phyloP scores from a whole-genome alignment of 2,329 filamentous ascomycete genomes.

The Rutstroemia sp. region DNA sequence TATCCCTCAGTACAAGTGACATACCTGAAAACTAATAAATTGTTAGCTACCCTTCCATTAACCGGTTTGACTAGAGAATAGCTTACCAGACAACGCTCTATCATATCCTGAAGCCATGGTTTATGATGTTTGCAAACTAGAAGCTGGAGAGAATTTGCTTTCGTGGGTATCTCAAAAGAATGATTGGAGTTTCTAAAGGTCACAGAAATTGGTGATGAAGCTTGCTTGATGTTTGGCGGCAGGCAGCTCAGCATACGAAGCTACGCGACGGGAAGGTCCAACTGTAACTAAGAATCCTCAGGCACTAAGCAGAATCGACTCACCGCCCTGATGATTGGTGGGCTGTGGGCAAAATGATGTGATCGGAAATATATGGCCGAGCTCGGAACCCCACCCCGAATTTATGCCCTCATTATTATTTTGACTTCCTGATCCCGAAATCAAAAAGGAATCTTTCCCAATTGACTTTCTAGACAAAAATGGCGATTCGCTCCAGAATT shows the following conservation, averaged over 20 bases:
- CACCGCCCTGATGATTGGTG: too few species aligned
- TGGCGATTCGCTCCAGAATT: conserved; percentile 24
- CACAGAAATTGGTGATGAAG: conserved; percentile 11
- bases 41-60: conserved; percentile 37
- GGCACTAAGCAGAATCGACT: not conserved
- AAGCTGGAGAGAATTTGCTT: conserved; percentile 8
- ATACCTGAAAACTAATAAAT: conserved; percentile 71
- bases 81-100: conserved; percentile 93
- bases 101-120: conserved; percentile 94
- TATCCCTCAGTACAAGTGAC: conserved; percentile 15
- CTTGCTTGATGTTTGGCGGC: conserved; percentile 14
- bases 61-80: conserved; percentile 25
- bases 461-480: conserved; percentile 12
- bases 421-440: too few species aligned
- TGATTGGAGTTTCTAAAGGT: conserved; percentile 10
- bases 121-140: conserved; percentile 12
- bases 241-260: conserved; percentile 26
- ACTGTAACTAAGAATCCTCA: not conserved
- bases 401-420: not conserved
- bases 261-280: conserved; percentile 13
- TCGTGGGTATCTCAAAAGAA: conserved; percentile 10
- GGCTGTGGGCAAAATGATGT: too few species aligned
- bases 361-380: not conserved
- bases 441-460: not conserved
- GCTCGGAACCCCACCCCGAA: conserved; percentile 3